Evolutionary conservation across 805 yeast species (phyloP).

Genomic region (Nakazawaea anatomiae): DNA sequence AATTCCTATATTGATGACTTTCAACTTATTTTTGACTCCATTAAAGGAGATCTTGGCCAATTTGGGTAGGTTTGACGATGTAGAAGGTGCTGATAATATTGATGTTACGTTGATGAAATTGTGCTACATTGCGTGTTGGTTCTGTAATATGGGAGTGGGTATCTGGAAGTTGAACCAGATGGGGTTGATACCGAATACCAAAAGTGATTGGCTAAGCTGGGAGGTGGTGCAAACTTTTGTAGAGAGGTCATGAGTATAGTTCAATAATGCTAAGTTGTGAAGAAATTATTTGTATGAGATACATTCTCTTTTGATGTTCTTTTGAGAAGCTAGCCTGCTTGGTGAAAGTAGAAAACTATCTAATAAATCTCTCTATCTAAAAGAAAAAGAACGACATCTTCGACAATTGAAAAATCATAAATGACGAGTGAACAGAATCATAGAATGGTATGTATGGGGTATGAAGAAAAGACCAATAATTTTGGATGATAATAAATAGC

Average conservation of each 20-base stretch:
- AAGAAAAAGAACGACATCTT: too few species aligned
- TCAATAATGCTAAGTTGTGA: too few species aligned
- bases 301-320: too few species aligned
- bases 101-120: constrained; percentile 21
- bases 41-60: constrained; percentile 62
- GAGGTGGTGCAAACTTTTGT: constrained; percentile 36
- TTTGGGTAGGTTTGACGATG: constrained; percentile 41
- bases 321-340: too few species aligned
- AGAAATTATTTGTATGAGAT: too few species aligned
- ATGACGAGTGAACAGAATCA: too few species aligned
- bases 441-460: neutral
- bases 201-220: constrained; percentile 92
- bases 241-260: constrained; percentile 10
- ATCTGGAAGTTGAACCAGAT: constrained; percentile 77
- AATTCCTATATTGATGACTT: constrained; percentile 85
- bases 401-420: too few species aligned
- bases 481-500: neutral
- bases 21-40: constrained; percentile 77
- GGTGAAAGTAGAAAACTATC: too few species aligned
- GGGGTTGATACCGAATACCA: constrained; percentile 87
- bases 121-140: constrained; percentile 29
- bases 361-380: too few species aligned
- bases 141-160: constrained; percentile 65
- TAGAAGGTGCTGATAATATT: constrained; percentile 7
- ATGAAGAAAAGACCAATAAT: neutral